Evolutionary conservation across 345 rosid species (phyloP).

Genomic region (Corchorus olitorius): DNA sequence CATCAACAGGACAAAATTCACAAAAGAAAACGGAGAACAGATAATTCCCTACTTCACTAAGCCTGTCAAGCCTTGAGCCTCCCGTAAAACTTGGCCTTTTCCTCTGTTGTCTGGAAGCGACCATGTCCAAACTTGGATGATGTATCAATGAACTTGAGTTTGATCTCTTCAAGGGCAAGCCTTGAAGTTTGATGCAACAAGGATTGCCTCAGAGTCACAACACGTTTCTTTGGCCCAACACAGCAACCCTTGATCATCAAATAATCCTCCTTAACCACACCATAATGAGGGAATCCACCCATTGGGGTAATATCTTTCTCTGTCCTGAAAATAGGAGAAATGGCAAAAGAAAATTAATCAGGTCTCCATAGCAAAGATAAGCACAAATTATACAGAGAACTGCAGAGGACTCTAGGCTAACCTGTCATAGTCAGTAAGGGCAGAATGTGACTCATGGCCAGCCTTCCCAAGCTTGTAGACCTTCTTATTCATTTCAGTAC

Average conservation of each 20-base stretch:
- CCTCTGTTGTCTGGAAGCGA: conserved; percentile 75
- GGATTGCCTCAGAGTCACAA: conserved; percentile 81
- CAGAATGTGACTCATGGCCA: conserved; percentile 74
- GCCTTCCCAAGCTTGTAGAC: conserved; percentile 77
- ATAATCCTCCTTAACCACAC: conserved; percentile 81
- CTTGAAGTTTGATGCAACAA: conserved; percentile 74
- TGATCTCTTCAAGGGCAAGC: conserved; percentile 70
- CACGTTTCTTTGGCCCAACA: conserved; percentile 91
- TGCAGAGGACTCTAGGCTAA: background rate
- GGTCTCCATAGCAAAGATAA: background rate
- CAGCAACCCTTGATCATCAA: conserved; percentile 87
- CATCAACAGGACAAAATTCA: background rate
- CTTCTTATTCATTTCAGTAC: conserved; percentile 93
- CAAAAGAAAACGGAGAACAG: background rate
- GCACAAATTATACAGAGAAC: background rate
- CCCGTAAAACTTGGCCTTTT: conserved; percentile 75
- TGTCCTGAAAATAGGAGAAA: conserved; percentile 37
- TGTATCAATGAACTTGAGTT: conserved; percentile 72
- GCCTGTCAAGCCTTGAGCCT: conserved; percentile 53
- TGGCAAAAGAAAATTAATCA: background rate
- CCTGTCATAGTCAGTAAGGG: conserved; percentile 88
- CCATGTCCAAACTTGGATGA: conserved; percentile 78
- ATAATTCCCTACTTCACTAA: background rate
- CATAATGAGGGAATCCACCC: conserved; percentile 94
- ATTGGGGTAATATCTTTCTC: conserved; percentile 91